Conservation (phyloP, 176 grass and related monocot genomes). For the Poa annua region DNA sequence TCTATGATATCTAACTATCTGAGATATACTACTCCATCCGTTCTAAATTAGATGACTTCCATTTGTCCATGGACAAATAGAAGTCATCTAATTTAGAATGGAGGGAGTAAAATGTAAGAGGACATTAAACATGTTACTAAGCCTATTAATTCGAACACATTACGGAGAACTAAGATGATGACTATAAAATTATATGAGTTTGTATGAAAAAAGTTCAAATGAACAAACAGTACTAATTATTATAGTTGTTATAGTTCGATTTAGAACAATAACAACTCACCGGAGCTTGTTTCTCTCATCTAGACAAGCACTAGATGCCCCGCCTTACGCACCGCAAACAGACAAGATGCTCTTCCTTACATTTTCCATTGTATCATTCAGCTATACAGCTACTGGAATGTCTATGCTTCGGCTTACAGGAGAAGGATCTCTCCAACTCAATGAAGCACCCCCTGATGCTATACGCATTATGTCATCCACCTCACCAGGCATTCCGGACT, state of each 20-base stretch:
- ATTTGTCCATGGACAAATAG: too few species aligned
- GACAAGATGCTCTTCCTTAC: conserved; percentile 1
- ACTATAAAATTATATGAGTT: conserved; percentile 16
- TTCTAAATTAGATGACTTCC: too few species aligned
- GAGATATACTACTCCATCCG: too few species aligned
- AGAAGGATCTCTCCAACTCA: conserved; percentile 54
- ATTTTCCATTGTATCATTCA: conserved; percentile 36
- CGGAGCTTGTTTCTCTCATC: conserved; percentile 34
- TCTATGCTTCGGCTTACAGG: conserved; percentile 49
- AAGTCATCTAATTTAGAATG: too few species aligned
- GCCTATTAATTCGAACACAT: conserved; percentile 23
- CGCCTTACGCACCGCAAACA: not conserved
- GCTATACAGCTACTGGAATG: conserved; percentile 75
- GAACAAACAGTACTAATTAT: conserved; percentile 10
- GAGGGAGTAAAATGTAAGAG: not conserved
- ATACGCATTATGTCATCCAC: conserved; percentile 66
- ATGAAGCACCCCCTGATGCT: conserved; percentile 49
- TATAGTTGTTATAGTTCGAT: not conserved
- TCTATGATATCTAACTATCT: conserved; percentile 40
- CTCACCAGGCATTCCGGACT: conserved; percentile 86
- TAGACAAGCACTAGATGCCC: conserved; percentile 25
- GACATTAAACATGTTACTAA: conserved; percentile 10
- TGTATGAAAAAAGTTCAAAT: conserved; percentile 29
- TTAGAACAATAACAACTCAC: conserved; percentile 30
- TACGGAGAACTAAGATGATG: not conserved